Percentiles rank a stretch among this genome's conserved stretches.
Conservation (phyloP, 208 protist genomes). For the Wallacemonas sp. region DNA sequence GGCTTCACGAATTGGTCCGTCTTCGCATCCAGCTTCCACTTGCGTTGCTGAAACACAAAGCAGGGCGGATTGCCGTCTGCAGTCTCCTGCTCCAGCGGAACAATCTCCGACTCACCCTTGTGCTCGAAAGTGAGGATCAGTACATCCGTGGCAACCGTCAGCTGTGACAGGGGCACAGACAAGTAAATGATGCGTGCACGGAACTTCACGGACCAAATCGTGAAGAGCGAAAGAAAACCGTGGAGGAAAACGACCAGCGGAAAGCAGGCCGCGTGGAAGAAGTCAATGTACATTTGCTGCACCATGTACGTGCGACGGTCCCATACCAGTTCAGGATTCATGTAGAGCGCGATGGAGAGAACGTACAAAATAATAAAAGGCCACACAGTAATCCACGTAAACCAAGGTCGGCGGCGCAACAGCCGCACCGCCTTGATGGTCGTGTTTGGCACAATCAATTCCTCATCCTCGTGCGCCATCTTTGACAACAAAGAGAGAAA, state of each 20-base stretch:
- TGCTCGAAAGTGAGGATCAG: slow-evolving; percentile 75
- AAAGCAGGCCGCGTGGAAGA: slow-evolving; percentile 85
- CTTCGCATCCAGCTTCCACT: slow-evolving; percentile 82
- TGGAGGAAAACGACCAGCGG: slow-evolving; percentile 83
- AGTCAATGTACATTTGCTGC: slow-evolving; percentile 89
- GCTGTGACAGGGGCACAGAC: slow-evolving; percentile 35
- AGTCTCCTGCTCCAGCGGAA: slow-evolving; percentile 63
- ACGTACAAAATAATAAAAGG: slow-evolving; percentile 81
- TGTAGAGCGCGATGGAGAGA: slow-evolving; percentile 52
- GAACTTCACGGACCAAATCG: slow-evolving; percentile 88
- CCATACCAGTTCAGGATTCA: slow-evolving; percentile 85
- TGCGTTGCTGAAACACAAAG: slow-evolving; percentile 91
- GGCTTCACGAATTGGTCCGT: slow-evolving; percentile 81
- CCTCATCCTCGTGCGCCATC: slow-evolving; percentile 18
- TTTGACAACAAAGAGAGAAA: background rate
- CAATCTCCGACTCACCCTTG: slow-evolving; percentile 86
- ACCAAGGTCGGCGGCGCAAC: slow-evolving; percentile 65
- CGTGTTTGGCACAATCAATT: slow-evolving; percentile 65
- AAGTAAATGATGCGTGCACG: slow-evolving; percentile 66
- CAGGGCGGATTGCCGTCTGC: slow-evolving; percentile 56
- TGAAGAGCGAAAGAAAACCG: slow-evolving; percentile 87
- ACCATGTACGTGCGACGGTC: slow-evolving; percentile 86
- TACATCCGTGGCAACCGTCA: slow-evolving; percentile 63
- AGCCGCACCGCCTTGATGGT: slow-evolving; percentile 73
- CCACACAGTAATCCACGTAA: slow-evolving; percentile 83